Conservation (phyloP, 2,329 filamentous ascomycete genomes). For the Aspergillus glaucus region DNA sequence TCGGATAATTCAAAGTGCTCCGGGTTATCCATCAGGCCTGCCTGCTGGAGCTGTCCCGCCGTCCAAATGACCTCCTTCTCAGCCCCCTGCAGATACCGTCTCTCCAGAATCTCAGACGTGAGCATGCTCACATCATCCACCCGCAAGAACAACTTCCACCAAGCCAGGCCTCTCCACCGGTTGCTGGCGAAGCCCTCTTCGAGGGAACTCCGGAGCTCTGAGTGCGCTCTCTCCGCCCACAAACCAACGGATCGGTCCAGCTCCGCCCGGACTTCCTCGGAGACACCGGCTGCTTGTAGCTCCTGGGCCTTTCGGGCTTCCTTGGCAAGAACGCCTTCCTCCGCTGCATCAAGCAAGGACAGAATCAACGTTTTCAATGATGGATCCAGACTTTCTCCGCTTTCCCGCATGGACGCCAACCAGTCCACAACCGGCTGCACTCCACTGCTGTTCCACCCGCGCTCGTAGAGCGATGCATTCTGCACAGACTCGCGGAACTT, state of each 20-base stretch:
- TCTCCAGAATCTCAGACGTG: slow-evolving; percentile 68
- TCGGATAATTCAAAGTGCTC: slow-evolving; percentile 11
- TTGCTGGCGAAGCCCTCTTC: slow-evolving; percentile 69
- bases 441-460: slow-evolving; percentile 67
- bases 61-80: slow-evolving; percentile 80
- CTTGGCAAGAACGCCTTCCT: slow-evolving; percentile 23
- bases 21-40: slow-evolving; percentile 41
- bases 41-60: slow-evolving; percentile 66
- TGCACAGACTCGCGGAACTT: slow-evolving; percentile 63
- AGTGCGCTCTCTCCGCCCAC: slow-evolving; percentile 77
- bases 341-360: slow-evolving; percentile 53
- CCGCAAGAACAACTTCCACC: slow-evolving; percentile 95
- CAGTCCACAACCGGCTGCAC: slow-evolving; percentile 60
- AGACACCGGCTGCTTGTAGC: slow-evolving; percentile 29
- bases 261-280: slow-evolving; percentile 38
- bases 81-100: slow-evolving; percentile 68
- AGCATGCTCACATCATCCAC: slow-evolving; percentile 88
- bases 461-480: slow-evolving; percentile 66
- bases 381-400: slow-evolving; percentile 54
- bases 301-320: slow-evolving; percentile 24
- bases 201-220: slow-evolving; percentile 73
- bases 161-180: slow-evolving; percentile 72
- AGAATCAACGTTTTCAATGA: slow-evolving; percentile 60
- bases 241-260: slow-evolving; percentile 56
- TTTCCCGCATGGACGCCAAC: slow-evolving; percentile 41